These are phyloP conservation scores for Crithidia fasciculata DNA, from an alignment of 208 protist genomes.

Conservation along the genomic window DNA sequence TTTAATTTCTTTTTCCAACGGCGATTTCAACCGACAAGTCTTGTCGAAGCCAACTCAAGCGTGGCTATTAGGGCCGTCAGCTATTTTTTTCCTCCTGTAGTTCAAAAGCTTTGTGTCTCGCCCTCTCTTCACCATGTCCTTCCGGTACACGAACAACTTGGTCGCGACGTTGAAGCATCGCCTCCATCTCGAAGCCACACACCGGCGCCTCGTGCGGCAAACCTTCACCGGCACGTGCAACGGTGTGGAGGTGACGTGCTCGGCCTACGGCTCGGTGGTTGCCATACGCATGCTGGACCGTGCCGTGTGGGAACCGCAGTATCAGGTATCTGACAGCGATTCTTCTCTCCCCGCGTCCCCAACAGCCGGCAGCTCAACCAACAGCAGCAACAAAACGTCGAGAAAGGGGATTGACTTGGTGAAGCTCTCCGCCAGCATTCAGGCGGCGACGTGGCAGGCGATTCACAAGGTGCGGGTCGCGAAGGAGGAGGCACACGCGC, in stretches of 20 bases:
- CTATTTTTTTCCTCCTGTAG: no score
- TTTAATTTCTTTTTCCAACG: no score
- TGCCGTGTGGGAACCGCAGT: constrained; percentile 61
- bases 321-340: constrained; percentile 27
- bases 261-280: constrained; percentile 75
- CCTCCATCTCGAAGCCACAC: constrained; percentile 69
- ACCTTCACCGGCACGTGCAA: constrained; percentile 74
- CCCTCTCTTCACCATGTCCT: constrained; percentile 61
- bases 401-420: constrained; percentile 48
- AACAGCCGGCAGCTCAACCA: not conserved
- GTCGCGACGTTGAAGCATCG: constrained; percentile 82
- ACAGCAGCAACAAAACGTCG: not conserved
- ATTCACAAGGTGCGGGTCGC: constrained; percentile 59
- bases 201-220: constrained; percentile 61
- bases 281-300: constrained; percentile 61
- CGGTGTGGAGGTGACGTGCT: constrained; percentile 79
- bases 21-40: no score
- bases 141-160: constrained; percentile 89
- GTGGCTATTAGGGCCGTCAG: no score
- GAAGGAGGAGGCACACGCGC: constrained; percentile 75
- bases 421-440: constrained; percentile 67
- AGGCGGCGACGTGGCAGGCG: constrained; percentile 73
- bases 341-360: constrained; percentile 8
- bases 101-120: no score
- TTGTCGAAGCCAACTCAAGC: no score